A percentile compares a stretch with the other conserved stretches of the same genome.
phyloP scores from a whole-genome alignment of 192 early-diverging fungal genomes.

The Coemansia aciculifera region DNA sequence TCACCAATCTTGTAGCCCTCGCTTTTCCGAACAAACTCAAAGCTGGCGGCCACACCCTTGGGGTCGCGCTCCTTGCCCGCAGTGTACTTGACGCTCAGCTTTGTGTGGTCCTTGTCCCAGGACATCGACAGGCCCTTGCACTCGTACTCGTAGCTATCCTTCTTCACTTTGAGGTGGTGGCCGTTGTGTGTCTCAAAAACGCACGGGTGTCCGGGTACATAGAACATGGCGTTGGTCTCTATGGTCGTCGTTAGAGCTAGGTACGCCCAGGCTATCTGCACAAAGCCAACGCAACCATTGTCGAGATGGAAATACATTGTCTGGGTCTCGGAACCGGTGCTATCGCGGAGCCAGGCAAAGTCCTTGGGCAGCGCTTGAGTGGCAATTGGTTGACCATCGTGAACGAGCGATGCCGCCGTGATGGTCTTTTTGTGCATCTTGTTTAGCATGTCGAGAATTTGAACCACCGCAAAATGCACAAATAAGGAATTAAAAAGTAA shows the following conservation, averaged over 20 bases:
- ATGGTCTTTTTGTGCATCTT: slow-evolving; percentile 55
- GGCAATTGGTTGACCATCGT: slow-evolving; percentile 52
- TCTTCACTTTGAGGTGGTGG: slow-evolving; percentile 68
- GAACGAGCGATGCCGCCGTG: slow-evolving; percentile 51
- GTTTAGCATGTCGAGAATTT: background rate
- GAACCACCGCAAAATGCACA: background rate
- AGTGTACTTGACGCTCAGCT: slow-evolving; percentile 46
- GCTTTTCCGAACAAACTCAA: slow-evolving; percentile 68
- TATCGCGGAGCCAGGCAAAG: slow-evolving; percentile 70
- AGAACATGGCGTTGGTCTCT: slow-evolving; percentile 75
- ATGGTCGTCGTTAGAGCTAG: slow-evolving; percentile 69
- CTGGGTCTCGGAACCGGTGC: slow-evolving; percentile 84
- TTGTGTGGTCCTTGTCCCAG: slow-evolving; percentile 51
- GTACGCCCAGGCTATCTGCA: slow-evolving; percentile 90
- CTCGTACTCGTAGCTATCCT: slow-evolving; percentile 70
- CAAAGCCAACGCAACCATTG: slow-evolving; percentile 75
- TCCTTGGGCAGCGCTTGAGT: slow-evolving; percentile 59
- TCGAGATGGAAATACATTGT: slow-evolving; percentile 80
- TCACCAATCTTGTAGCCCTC: slow-evolving; percentile 81
- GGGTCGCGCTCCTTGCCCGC: slow-evolving; percentile 58
- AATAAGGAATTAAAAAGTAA: background rate
- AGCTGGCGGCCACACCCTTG: slow-evolving; percentile 64
- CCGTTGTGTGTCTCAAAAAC: slow-evolving; percentile 75
- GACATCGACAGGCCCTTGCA: slow-evolving; percentile 76
- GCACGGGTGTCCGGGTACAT: slow-evolving; percentile 61